Percentiles rank a stretch among this genome's conserved stretches.
phyloP scores from a whole-genome alignment of 2,329 filamentous ascomycete genomes.

The Pseudonectria foliicola region DNA sequence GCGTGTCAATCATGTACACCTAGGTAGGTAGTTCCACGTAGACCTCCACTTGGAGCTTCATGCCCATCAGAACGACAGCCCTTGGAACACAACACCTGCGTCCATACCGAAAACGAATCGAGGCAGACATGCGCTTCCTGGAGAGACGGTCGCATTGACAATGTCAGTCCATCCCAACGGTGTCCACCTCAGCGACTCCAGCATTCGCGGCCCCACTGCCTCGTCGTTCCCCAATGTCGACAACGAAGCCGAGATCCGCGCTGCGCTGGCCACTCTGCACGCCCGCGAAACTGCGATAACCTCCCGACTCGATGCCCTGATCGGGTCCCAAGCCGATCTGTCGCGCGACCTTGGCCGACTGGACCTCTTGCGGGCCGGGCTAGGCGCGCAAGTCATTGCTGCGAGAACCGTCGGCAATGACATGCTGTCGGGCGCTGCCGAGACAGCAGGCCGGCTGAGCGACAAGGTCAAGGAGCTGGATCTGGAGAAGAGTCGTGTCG shows the following conservation, averaged over 20 bases:
- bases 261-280: slow-evolving; percentile 68
- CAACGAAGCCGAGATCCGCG: slow-evolving; percentile 71
- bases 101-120: slow-evolving; percentile 11
- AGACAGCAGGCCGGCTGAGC: slow-evolving; percentile 79
- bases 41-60: slow-evolving; percentile 9
- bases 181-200: slow-evolving; percentile 30
- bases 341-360: slow-evolving; percentile 79
- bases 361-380: slow-evolving; percentile 79
- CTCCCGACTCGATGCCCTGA: slow-evolving; percentile 64
- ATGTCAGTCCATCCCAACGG: slow-evolving; percentile 43
- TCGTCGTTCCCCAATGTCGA: slow-evolving; percentile 58
- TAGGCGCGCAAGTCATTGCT: slow-evolving; percentile 79
- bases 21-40: not conserved
- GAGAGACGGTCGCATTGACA: slow-evolving; percentile 32
- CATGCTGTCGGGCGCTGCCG: slow-evolving; percentile 81
- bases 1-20: too few relatives aligned
- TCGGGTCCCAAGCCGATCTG: slow-evolving; percentile 79
- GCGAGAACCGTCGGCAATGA: slow-evolving; percentile 78
- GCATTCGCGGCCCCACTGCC: slow-evolving; percentile 18
- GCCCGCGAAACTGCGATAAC: slow-evolving; percentile 68
- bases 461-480: slow-evolving; percentile 82
- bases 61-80: slow-evolving; percentile 1
- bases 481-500: slow-evolving; percentile 83
- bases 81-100: not conserved
- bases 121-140: slow-evolving; percentile 37